Percentiles rank a stretch among this genome's conserved stretches.
Conservation (phyloP, 805 yeast genomes). For the Candida insectorum region DNA sequence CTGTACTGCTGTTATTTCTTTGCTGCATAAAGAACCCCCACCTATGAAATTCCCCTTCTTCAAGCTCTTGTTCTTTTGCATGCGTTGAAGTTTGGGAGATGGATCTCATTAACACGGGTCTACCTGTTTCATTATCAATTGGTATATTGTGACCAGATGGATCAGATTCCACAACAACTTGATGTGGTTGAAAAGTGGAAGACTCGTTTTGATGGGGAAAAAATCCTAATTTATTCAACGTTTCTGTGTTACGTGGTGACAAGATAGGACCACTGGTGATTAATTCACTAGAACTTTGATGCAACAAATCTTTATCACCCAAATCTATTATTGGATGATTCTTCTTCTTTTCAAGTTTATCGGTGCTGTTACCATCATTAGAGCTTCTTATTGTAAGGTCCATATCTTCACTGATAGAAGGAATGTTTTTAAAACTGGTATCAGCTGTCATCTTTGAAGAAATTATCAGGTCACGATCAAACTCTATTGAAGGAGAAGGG, state of each 20-base stretch:
- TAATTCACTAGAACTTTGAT: slow-evolving; percentile 47
- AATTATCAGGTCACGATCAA: too few relatives aligned
- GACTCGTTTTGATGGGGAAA: slow-evolving; percentile 19
- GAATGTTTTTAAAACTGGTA: not conserved
- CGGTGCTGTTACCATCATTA: not conserved
- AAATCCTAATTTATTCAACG: slow-evolving; percentile 16
- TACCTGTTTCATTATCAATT: slow-evolving; percentile 67
- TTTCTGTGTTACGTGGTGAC: slow-evolving; percentile 36
- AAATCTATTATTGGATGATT: slow-evolving; percentile 7
- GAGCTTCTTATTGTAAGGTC: too few relatives aligned
- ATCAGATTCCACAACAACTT: slow-evolving; percentile 65
- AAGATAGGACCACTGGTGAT: slow-evolving; percentile 53
- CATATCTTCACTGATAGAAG: not conserved
- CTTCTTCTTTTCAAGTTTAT: not conserved
- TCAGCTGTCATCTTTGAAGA: not conserved
- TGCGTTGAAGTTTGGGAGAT: slow-evolving; percentile 62
- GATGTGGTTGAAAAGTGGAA: slow-evolving; percentile 52
- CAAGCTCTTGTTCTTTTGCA: slow-evolving; percentile 78
- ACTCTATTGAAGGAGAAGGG: slow-evolving; percentile 17
- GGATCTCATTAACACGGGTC: slow-evolving; percentile 64
- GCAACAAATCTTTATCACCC: slow-evolving; percentile 32
- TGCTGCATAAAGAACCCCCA: slow-evolving; percentile 80
- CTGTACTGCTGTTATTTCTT: slow-evolving; percentile 32
- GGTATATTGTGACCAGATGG: slow-evolving; percentile 51
- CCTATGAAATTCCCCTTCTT: slow-evolving; percentile 89